Percentiles rank a stretch among this genome's conserved stretches.
phyloP scores from a whole-genome alignment of 2,329 filamentous ascomycete species.

The Colletotrichum sp. region DNA sequence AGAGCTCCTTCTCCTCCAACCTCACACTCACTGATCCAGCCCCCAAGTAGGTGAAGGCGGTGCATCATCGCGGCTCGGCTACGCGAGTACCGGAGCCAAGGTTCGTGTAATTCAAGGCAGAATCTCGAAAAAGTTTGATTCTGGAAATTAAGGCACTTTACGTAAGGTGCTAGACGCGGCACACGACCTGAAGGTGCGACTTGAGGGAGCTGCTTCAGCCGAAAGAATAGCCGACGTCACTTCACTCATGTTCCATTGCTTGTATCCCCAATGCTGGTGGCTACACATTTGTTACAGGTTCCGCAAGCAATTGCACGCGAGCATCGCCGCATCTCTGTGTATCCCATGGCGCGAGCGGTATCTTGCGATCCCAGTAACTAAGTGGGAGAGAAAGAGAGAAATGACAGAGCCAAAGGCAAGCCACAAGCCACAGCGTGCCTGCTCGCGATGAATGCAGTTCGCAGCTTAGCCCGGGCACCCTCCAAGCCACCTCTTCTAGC shows the following conservation, averaged over 20 bases:
- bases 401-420: constrained; percentile 4
- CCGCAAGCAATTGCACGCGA: not conserved
- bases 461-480: not conserved
- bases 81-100: not conserved
- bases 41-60: not conserved
- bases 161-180: not conserved
- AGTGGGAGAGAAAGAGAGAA: not conserved
- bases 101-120: not conserved
- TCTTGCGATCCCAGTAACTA: too few species aligned
- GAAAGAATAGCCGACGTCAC: not conserved
- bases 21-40: not conserved
- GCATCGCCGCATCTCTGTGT: not conserved
- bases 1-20: not conserved
- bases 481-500: not conserved
- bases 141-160: not conserved
- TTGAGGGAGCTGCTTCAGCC: not conserved
- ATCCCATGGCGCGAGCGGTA: too few species aligned
- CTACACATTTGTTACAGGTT: not conserved
- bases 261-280: not conserved
- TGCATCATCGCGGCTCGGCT: not conserved
- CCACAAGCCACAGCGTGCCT: constrained; percentile 11
- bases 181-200: not conserved
- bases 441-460: not conserved
- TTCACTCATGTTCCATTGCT: not conserved
- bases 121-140: not conserved